These are phyloP conservation scores for Globisporangium paroecandrum DNA, from an alignment of 352 stramenopile genomes.

Conservation along the genomic window DNA sequence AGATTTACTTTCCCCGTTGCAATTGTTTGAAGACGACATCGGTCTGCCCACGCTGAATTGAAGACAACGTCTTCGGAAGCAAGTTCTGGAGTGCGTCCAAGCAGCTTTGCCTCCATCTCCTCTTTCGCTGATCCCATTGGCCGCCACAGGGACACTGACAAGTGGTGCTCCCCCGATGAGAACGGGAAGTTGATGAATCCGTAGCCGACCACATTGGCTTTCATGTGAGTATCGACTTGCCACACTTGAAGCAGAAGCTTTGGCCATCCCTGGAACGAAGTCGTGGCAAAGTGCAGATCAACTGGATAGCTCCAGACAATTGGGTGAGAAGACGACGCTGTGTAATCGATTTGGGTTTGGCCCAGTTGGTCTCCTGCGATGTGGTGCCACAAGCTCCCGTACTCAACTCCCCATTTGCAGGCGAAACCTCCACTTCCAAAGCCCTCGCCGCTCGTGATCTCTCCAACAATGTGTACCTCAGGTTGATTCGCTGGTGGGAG, in stretches of 20 bases:
- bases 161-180: conserved; percentile 39
- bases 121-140: conserved; percentile 50
- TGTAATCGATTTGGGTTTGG: conserved; percentile 64
- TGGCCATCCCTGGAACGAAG: conserved; percentile 59
- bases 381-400: conserved; percentile 50
- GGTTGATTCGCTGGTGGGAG: conserved; percentile 44
- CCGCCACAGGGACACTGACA: conserved; percentile 53
- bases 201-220: conserved; percentile 48
- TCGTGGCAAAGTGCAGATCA: conserved; percentile 61
- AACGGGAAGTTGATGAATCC: conserved; percentile 61
- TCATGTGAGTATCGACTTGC: conserved; percentile 46
- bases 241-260: conserved; percentile 67
- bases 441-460: conserved; percentile 53
- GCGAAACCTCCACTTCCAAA: conserved; percentile 44
- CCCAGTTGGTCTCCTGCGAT: conserved; percentile 56
- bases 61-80: conserved; percentile 58
- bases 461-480: conserved; percentile 69
- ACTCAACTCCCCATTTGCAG: conserved; percentile 73
- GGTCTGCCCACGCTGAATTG: conserved; percentile 48
- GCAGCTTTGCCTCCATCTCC: conserved; percentile 42
- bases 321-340: conserved; percentile 20
- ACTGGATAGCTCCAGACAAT: conserved; percentile 63
- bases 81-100: conserved; percentile 53
- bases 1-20: conserved; percentile 53
- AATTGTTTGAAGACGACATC: conserved; percentile 60